A percentile compares a stretch with the other conserved stretches of the same genome.
These are phyloP conservation scores for Tricholoma bakamatsutake DNA, from an alignment of 768 basidiomycete genomes.

Conservation along the genomic window DNA sequence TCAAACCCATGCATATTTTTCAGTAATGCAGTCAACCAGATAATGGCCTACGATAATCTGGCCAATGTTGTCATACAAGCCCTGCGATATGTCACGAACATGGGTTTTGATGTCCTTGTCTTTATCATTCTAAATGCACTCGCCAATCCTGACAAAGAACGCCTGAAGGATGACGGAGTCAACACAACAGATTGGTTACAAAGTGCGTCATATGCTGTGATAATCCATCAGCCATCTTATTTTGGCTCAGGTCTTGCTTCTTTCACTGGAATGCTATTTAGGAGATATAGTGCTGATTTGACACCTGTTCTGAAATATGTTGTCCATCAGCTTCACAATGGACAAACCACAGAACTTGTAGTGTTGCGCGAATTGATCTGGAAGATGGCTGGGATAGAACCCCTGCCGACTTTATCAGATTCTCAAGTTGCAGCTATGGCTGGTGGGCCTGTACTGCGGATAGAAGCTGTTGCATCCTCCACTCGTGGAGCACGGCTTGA, in stretches of 20 bases:
- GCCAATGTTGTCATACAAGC: constrained; percentile 87
- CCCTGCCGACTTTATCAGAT: constrained; percentile 84
- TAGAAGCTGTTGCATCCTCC: constrained; percentile 79
- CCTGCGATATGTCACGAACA: constrained; percentile 80
- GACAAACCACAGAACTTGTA: constrained; percentile 81
- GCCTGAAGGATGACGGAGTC: constrained; percentile 89
- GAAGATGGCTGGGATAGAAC: constrained; percentile 94
- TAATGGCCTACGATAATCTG: constrained; percentile 95
- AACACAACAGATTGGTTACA: constrained; percentile 89
- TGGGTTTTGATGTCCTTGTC: constrained; percentile 92
- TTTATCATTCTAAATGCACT: constrained; percentile 85
- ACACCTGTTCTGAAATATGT: constrained; percentile 85
- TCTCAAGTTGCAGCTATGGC: constrained; percentile 87
- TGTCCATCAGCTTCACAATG: constrained; percentile 81
- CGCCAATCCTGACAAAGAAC: constrained; percentile 72
- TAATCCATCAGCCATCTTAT: constrained; percentile 11
- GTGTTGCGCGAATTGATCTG: constrained; percentile 90
- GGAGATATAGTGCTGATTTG: constrained; percentile 79
- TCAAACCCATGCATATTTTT: constrained; percentile 93
- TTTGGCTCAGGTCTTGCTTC: constrained; percentile 69
- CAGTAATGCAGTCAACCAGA: constrained; percentile 82
- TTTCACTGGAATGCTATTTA: constrained; percentile 89
- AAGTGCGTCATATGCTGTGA: constrained; percentile 48
- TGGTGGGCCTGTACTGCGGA: constrained; percentile 80
- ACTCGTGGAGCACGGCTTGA: constrained; percentile 73